These are phyloP conservation scores for Niveomyces coronatus DNA, from an alignment of 2,329 filamentous ascomycete genomes.

Conservation along the genomic window DNA sequence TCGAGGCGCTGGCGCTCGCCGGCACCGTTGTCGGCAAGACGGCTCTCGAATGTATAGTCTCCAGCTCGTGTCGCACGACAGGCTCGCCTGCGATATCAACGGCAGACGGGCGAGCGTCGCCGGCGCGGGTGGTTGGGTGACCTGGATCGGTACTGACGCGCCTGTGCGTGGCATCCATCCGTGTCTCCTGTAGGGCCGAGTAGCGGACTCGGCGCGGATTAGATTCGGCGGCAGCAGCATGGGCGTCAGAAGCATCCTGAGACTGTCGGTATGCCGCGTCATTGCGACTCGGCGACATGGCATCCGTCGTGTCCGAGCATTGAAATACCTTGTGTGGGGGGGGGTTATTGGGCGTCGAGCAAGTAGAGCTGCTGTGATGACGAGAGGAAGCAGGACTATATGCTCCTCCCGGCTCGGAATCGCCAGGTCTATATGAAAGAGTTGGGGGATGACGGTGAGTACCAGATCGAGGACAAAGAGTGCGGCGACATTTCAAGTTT, in stretches of 20 bases:
- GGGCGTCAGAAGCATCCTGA: background rate
- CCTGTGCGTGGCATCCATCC: background rate
- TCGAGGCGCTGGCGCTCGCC: background rate
- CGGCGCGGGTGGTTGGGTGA: background rate
- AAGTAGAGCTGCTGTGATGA: background rate
- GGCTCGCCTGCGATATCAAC: background rate
- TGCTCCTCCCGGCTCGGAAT: too few species aligned
- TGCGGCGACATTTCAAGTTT: too few species aligned
- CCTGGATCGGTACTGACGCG: constrained; percentile 3
- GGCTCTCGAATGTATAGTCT: constrained; percentile 10
- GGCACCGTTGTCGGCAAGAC: background rate
- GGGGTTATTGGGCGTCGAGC: constrained; percentile 11
- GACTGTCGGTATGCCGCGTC: constrained; percentile 14
- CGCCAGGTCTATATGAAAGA: too few species aligned
- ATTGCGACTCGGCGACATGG: constrained; percentile 20
- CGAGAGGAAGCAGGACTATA: too few species aligned
- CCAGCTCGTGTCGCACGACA: background rate
- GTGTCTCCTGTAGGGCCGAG: background rate
- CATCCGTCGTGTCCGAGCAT: constrained; percentile 17
- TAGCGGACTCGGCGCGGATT: background rate
- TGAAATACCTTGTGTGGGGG: too few species aligned
- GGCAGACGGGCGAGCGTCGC: background rate
- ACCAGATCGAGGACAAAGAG: too few species aligned
- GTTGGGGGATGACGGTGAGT: too few species aligned
- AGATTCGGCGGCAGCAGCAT: constrained; percentile 7